Percentiles rank a stretch among this genome's conserved stretches.
Evolutionary conservation across 495 filamentous ascomycete species (phyloP).

Genomic region (Tuber brumale): DNA sequence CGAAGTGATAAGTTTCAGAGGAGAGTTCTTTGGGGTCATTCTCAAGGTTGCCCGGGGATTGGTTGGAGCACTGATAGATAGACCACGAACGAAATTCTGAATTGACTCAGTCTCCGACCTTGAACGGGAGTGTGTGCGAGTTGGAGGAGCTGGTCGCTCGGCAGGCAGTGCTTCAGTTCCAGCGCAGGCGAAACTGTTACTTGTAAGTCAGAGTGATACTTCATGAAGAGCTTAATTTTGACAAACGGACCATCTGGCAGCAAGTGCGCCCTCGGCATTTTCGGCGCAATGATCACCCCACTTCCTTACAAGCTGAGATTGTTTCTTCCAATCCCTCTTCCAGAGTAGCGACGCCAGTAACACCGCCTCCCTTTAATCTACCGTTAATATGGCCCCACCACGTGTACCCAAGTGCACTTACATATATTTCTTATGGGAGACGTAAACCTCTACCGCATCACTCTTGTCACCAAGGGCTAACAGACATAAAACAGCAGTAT

Average conservation of each 20-base stretch:
- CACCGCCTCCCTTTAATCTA: slow-evolving; percentile 41
- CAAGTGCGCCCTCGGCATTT: slow-evolving; percentile 78
- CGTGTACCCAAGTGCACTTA: slow-evolving; percentile 75
- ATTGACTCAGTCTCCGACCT: slow-evolving; percentile 39
- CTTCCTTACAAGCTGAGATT: slow-evolving; percentile 76
- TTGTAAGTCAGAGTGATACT: slow-evolving; percentile 23
- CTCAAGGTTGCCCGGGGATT: slow-evolving; percentile 38
- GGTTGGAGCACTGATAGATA: slow-evolving; percentile 40
- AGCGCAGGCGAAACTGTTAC: slow-evolving; percentile 64
- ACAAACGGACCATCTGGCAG: slow-evolving; percentile 66
- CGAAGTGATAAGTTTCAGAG: slow-evolving; percentile 86
- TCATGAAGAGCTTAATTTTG: background rate
- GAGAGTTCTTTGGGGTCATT: slow-evolving; percentile 61
- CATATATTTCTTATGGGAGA: slow-evolving; percentile 85
- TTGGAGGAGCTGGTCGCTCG: slow-evolving; percentile 19
- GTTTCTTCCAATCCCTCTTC: slow-evolving; percentile 73
- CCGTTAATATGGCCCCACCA: slow-evolving; percentile 20
- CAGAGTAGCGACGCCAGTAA: slow-evolving; percentile 42
- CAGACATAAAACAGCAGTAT: slow-evolving; percentile 83
- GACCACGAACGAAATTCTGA: slow-evolving; percentile 32
- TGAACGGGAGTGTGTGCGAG: slow-evolving; percentile 37
- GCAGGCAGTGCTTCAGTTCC: slow-evolving; percentile 57
- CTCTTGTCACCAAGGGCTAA: slow-evolving; percentile 87
- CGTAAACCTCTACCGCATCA: slow-evolving; percentile 93
- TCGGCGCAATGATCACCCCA: slow-evolving; percentile 92